phyloP scores from a whole-genome alignment of 2,329 filamentous ascomycete genomes.

The Aspergillus sp. region DNA sequence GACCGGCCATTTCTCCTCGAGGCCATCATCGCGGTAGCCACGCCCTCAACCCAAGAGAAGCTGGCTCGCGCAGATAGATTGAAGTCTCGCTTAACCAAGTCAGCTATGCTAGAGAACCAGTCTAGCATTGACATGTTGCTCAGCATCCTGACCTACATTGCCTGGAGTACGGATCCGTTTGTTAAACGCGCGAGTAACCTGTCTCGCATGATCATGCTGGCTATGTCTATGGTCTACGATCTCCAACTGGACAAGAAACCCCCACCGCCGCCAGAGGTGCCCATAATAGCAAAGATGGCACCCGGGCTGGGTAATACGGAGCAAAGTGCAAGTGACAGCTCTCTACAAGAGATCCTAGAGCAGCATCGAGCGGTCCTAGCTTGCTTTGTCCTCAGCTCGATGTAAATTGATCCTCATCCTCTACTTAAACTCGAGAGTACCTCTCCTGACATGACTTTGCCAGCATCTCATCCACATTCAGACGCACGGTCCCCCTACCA shows the following conservation, averaged over 20 bases:
- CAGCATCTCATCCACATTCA: background rate
- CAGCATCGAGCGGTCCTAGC: background rate
- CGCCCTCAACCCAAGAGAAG: background rate
- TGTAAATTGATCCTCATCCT: background rate
- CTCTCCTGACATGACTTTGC: background rate
- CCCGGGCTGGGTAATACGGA: too few species aligned
- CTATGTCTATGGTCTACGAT: background rate
- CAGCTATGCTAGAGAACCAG: background rate
- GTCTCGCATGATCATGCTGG: background rate
- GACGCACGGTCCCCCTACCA: background rate
- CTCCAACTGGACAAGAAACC: background rate
- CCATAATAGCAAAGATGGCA: background rate
- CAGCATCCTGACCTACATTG: background rate
- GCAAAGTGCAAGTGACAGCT: background rate
- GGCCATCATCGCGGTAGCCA: background rate
- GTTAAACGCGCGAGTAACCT: background rate
- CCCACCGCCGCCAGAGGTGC: background rate
- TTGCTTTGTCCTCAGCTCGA: background rate
- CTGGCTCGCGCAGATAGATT: background rate
- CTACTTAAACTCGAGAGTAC: too few species aligned
- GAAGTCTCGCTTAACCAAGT: background rate
- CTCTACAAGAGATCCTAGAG: background rate
- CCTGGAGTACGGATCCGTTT: background rate
- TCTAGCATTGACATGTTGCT: background rate
- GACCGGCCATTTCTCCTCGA: background rate